Percentiles rank a stretch among this genome's conserved stretches.
These are phyloP conservation scores for Neurospora africana DNA, from an alignment of 495 filamentous ascomycete species.

Conservation along the genomic window DNA sequence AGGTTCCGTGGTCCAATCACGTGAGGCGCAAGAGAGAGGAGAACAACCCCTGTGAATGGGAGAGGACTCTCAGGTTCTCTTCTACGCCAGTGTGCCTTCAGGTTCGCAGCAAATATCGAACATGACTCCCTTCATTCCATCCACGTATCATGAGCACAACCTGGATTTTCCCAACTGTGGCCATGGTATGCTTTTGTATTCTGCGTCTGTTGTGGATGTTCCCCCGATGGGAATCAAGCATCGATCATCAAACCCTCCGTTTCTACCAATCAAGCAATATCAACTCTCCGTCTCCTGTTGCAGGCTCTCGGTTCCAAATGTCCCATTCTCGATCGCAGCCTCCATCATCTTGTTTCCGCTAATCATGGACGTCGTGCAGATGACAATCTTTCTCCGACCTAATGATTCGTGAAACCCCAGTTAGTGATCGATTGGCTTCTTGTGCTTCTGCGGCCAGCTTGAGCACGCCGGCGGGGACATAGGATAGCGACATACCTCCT, in stretches of 20 bases:
- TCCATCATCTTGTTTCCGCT: constrained; percentile 87
- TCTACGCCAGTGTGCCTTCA: constrained; percentile 2
- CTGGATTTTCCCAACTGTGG: neutral
- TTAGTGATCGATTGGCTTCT: constrained; percentile 5
- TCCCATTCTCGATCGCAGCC: constrained; percentile 64
- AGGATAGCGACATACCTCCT: constrained; percentile 45
- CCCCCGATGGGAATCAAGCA: neutral
- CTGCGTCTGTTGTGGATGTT: neutral
- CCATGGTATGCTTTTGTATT: neutral
- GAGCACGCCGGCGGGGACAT: neutral
- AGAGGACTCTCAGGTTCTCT: neutral
- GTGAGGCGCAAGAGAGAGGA: constrained; percentile 4
- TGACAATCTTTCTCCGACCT: constrained; percentile 69
- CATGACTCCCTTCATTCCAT: neutral
- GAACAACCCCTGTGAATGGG: neutral
- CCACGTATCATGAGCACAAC: neutral
- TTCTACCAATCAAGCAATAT: neutral
- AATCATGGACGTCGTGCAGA: constrained; percentile 85
- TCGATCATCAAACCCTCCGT: neutral
- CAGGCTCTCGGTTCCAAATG: constrained; percentile 42
- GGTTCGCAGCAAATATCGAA: constrained; percentile 6
- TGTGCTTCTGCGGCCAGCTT: neutral
- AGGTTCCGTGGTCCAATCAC: constrained; percentile 4
- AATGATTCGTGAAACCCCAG: constrained; percentile 1
- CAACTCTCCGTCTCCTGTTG: neutral